phyloP scores from a whole-genome alignment of 257 asterid genomes.

The Solanum ossicruentum region DNA sequence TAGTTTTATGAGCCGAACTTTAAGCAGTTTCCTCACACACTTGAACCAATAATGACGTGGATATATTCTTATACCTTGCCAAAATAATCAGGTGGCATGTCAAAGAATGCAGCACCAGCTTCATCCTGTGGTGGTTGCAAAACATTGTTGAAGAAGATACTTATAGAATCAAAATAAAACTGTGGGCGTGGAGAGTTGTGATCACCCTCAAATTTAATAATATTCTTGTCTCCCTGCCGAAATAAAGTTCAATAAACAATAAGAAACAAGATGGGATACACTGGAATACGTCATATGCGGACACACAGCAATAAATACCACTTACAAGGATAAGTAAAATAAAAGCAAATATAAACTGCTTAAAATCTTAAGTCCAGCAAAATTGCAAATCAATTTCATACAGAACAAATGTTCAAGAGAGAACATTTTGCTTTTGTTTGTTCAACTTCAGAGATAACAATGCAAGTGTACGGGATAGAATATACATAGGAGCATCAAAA shows the following conservation, averaged over 20 bases:
- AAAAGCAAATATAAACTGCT: neutral
- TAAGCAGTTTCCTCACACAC: neutral
- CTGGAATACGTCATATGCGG: neutral
- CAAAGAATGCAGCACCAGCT: conserved; percentile 41
- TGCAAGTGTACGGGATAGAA: neutral
- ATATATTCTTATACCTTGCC: conserved; percentile 46
- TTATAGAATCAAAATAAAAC: conserved; percentile 87
- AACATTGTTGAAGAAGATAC: conserved; percentile 86
- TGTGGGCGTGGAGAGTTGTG: conserved; percentile 97
- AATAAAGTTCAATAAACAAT: neutral
- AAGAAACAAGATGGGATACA: neutral
- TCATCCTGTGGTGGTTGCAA: conserved; percentile 77
- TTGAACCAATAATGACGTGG: neutral
- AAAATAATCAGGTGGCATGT: conserved; percentile 37
- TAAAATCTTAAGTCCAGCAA: neutral
- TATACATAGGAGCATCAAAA: neutral
- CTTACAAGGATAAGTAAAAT: neutral
- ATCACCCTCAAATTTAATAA: conserved; percentile 89
- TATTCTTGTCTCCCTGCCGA: conserved; percentile 85
- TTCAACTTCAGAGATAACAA: neutral
- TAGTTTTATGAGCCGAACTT: neutral
- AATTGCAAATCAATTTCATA: neutral
- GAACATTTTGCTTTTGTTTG: neutral
- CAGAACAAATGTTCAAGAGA: neutral
- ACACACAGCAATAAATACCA: neutral